Evolutionary conservation across 345 rosid species (phyloP).

Genomic region (Lenwebbia sp.): DNA sequence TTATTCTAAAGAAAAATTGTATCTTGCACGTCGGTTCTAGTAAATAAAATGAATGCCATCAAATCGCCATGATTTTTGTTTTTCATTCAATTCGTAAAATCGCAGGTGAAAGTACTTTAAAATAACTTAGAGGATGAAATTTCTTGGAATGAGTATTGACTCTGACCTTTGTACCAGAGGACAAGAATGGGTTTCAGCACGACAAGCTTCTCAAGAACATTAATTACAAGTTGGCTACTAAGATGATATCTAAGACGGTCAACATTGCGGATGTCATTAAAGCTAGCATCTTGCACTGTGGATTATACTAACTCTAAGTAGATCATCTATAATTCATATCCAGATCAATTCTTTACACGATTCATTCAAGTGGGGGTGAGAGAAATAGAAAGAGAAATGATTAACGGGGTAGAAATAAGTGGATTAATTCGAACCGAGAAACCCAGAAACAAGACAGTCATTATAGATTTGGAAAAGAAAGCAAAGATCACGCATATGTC

Average conservation of each 20-base stretch:
- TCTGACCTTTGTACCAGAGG: constrained; percentile 5
- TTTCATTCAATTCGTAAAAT: neutral
- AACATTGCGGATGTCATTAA: neutral
- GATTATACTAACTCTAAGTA: neutral
- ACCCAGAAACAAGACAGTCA: neutral
- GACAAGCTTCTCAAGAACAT: neutral
- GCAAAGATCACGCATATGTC: neutral
- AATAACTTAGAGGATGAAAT: neutral
- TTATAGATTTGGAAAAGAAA: neutral
- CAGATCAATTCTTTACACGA: neutral
- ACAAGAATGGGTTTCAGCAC: neutral
- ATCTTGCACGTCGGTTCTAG: neutral
- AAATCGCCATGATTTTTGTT: neutral
- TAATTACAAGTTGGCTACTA: neutral
- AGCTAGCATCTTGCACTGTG: neutral
- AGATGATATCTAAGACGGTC: neutral
- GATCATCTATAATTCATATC: neutral
- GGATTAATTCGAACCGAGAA: neutral
- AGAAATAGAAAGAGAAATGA: neutral
- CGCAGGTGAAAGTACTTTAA: neutral
- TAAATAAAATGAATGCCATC: neutral
- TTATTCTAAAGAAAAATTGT: neutral
- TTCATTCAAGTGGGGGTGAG: neutral
- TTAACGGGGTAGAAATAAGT: neutral
- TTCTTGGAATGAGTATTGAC: constrained; percentile 4